Percentiles rank a stretch among this genome's conserved stretches.
Evolutionary conservation across 352 stramenopile genomes (phyloP).

Genomic region (Globisporangium takayamanum): DNA sequence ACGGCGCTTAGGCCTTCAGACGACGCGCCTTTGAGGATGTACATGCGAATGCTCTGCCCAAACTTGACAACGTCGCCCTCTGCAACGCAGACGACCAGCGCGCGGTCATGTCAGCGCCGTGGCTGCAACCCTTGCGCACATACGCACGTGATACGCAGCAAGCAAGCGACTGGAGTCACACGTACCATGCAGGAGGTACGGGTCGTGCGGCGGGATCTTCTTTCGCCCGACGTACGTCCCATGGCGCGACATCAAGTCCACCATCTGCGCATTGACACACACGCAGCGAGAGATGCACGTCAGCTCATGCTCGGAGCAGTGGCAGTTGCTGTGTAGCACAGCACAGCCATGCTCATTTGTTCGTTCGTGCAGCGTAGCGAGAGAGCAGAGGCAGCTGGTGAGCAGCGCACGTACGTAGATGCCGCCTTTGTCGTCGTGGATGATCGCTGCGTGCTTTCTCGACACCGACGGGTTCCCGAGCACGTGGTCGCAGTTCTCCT

Average conservation of each 20-base stretch:
- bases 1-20: slow-evolving; percentile 51
- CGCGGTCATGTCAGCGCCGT: neutral
- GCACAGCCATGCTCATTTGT: neutral
- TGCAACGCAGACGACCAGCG: slow-evolving; percentile 16
- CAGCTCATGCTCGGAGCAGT: neutral
- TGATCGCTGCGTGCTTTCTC: slow-evolving; percentile 80
- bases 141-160: neutral
- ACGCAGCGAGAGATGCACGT: neutral
- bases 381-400: neutral
- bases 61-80: slow-evolving; percentile 85
- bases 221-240: slow-evolving; percentile 79
- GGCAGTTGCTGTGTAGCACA: neutral
- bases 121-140: neutral
- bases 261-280: slow-evolving; percentile 38
- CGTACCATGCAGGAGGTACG: slow-evolving; percentile 71
- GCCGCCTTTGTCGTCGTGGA: slow-evolving; percentile 72
- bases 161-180: neutral
- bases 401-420: slow-evolving; percentile 59
- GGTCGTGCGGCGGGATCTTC: slow-evolving; percentile 83
- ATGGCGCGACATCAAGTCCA: slow-evolving; percentile 86
- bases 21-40: slow-evolving; percentile 71
- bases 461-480: slow-evolving; percentile 84
- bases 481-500: slow-evolving; percentile 82
- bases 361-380: neutral
- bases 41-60: slow-evolving; percentile 81